Conservation (phyloP, 768 basidiomycete genomes). For the Lyophyllum atratum region DNA sequence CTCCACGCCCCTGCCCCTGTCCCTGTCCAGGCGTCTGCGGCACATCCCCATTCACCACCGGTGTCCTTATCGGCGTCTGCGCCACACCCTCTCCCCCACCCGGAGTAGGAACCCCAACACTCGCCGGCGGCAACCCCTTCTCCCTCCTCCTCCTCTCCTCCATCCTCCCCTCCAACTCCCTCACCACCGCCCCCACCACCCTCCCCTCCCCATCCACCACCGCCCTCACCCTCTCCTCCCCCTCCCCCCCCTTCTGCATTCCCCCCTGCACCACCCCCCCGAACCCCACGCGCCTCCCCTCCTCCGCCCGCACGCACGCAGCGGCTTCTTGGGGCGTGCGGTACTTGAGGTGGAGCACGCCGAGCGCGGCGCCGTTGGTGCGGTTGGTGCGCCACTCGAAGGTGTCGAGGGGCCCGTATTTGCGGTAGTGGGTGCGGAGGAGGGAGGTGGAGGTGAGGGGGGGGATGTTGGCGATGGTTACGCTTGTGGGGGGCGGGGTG, state of each 20-base stretch:
- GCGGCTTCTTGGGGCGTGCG: conserved; percentile 66
- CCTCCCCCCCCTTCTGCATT: conserved; percentile 52
- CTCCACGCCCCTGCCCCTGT: neutral
- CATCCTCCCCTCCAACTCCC: conserved; percentile 61
- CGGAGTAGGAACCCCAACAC: neutral
- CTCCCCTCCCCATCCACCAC: conserved; percentile 79
- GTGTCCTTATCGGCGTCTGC: conserved; percentile 5
- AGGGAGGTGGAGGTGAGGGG: conserved; percentile 67
- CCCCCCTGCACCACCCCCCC: conserved; percentile 38
- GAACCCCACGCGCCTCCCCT: conserved; percentile 59
- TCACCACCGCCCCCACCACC: conserved; percentile 63
- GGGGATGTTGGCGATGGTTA: conserved; percentile 73
- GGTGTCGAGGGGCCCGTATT: conserved; percentile 60
- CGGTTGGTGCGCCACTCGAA: conserved; percentile 82
- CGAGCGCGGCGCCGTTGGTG: conserved; percentile 79
- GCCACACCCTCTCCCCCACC: neutral
- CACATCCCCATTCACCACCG: neutral
- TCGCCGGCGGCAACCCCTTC: conserved; percentile 19
- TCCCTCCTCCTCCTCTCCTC: conserved; percentile 43
- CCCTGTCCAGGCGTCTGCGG: neutral
- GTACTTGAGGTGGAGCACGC: conserved; percentile 78
- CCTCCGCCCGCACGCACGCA: conserved; percentile 61
- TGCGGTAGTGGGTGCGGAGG: conserved; percentile 65
- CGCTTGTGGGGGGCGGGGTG: conserved; percentile 70
- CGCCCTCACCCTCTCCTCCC: conserved; percentile 66